Evolutionary conservation across 1,284 basidiomycete species (phyloP).

Genomic region (Cutaneotrichosporon cavernicola): DNA sequence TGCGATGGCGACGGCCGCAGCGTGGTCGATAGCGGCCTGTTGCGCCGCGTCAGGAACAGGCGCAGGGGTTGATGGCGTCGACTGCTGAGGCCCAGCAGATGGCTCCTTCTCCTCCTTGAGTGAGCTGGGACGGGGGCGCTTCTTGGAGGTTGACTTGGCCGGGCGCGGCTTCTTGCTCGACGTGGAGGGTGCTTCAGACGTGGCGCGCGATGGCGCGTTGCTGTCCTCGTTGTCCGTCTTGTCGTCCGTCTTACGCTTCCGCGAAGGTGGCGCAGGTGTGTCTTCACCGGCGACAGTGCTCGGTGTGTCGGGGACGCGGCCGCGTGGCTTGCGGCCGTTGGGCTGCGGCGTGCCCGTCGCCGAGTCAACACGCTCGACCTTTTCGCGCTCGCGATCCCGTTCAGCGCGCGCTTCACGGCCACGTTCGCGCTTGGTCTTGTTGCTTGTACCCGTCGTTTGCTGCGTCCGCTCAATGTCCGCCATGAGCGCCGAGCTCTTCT

Average conservation of each 20-base stretch:
- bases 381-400: not conserved
- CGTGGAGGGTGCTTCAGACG: conserved; percentile 34
- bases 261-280: conserved; percentile 15
- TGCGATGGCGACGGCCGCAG: conserved; percentile 5
- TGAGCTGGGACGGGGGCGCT: conserved; percentile 42
- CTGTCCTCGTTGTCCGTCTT: conserved; percentile 15
- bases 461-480: conserved; percentile 42
- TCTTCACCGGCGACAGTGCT: conserved; percentile 9
- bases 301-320: conserved; percentile 5
- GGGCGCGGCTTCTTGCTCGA: conserved; percentile 35
- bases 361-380: conserved; percentile 1
- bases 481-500: conserved; percentile 46
- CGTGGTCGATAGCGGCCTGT: conserved; percentile 1
- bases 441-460: conserved; percentile 23
- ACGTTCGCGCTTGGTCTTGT: conserved; percentile 15
- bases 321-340: conserved; percentile 14
- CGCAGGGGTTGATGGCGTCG: not conserved
- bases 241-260: conserved; percentile 21
- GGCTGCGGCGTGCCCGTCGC: conserved; percentile 13
- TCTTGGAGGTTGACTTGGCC: conserved; percentile 31
- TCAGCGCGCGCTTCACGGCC: conserved; percentile 12
- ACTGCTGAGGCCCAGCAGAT: not conserved
- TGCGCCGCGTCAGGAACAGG: not conserved
- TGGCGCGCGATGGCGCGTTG: conserved; percentile 32
- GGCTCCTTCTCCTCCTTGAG: conserved; percentile 21